Evolutionary conservation across 352 stramenopile species (phyloP), one percentile per base, ranked within the genome.

Genomic region (Thalassiosira ordinaria): DNA sequence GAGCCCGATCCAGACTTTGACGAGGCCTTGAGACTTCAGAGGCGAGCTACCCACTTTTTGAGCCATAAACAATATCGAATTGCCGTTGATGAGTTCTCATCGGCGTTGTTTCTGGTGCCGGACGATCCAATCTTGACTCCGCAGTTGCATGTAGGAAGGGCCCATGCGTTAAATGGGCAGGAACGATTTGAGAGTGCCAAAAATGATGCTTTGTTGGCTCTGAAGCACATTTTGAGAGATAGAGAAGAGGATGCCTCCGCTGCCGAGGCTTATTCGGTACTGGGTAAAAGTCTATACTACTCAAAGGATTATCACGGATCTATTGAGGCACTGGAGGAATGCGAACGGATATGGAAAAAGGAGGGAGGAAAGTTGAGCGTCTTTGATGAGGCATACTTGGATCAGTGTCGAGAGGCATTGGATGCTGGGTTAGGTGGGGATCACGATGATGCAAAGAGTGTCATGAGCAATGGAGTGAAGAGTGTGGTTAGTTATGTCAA

Each of bases 221-320:
- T 93, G 24, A 81, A 78, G 56, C 61, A 78, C 31, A 82, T 82
- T 56, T 55, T 82, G 47, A 68, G 66, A 26, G 56, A 78, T 72
- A 46, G 75, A 24, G 75, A 68, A 18, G 80, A 89, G 33, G 87
- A 91, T 51, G 82, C 67, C 41, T 74, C 76, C 60, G 80, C 81
- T 16, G 76, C 84, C 0, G 89, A 91, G 65, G 89, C 84, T 9
- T 91, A 91, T 83, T 92, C 86, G 2, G 90, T 87, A 27, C 68
- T 93, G 27, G 89, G 84, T 16, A 93, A 92, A 55, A 91, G 79
- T 41, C 61, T 91, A 2, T 93, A 92, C 80, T 93, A 92, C 59
- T 74, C 85, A n/a, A 89, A 89, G 65, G 89, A 93, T 79, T 93
- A 91, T 75, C 55, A 74, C 57, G 86, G 71, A 52, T 51, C 82